phyloP scores from a whole-genome alignment of 1,284 basidiomycete genomes.

The Rhizopogon parksii region DNA sequence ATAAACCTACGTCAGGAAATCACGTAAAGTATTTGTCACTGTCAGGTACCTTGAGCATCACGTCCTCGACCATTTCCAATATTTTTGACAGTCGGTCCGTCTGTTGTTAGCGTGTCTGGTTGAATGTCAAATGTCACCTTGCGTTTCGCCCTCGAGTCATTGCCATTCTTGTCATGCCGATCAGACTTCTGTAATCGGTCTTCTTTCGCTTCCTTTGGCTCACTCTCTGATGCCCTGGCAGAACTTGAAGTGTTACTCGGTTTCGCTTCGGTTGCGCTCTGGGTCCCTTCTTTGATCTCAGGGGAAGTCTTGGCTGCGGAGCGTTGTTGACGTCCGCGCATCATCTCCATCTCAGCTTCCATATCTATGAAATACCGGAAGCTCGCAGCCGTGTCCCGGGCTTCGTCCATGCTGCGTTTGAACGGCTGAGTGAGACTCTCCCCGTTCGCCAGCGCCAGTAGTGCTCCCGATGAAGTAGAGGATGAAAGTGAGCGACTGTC shows the following conservation, averaged over 20 bases:
- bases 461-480: slow-evolving; percentile 30
- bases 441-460: slow-evolving; percentile 27
- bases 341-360: slow-evolving; percentile 49
- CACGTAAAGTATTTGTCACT: neutral
- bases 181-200: slow-evolving; percentile 13
- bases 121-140: slow-evolving; percentile 71
- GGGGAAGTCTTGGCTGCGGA: slow-evolving; percentile 12
- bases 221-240: slow-evolving; percentile 9
- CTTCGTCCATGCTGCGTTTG: slow-evolving; percentile 52
- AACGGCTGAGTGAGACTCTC: slow-evolving; percentile 37
- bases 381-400: slow-evolving; percentile 59
- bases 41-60: slow-evolving; percentile 33
- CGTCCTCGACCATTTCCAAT: slow-evolving; percentile 22
- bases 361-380: slow-evolving; percentile 56
- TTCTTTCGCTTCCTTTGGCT: slow-evolving; percentile 8
- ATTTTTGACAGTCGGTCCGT: slow-evolving; percentile 29
- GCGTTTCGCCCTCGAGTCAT: slow-evolving; percentile 44
- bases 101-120: slow-evolving; percentile 45
- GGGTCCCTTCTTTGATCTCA: slow-evolving; percentile 10
- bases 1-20: slow-evolving; percentile 9
- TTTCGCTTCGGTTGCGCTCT: slow-evolving; percentile 15
- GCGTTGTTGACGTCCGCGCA: slow-evolving; percentile 24
- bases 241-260: slow-evolving; percentile 11
- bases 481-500: slow-evolving; percentile 23
- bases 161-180: slow-evolving; percentile 12